These are phyloP conservation scores for Lasiosphaeris hirsuta DNA, from an alignment of 495 filamentous ascomycete species.

Conservation along the genomic window DNA sequence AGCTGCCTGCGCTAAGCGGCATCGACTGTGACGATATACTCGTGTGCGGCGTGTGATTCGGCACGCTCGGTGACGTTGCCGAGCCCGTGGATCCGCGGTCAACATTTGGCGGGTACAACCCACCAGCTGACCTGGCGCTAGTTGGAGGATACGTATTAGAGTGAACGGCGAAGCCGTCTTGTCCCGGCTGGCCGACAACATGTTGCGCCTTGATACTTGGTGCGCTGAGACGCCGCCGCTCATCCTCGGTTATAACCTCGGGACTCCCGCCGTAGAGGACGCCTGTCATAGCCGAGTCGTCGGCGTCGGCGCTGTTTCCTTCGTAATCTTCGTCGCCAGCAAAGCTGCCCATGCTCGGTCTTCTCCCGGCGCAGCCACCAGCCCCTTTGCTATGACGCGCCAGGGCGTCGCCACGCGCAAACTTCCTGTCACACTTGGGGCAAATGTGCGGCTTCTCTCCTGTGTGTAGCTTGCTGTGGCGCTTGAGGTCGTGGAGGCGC, in stretches of 20 bases:
- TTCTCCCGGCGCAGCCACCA: constrained; percentile 87
- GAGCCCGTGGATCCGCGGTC: constrained; percentile 50
- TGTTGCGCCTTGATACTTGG: constrained; percentile 73
- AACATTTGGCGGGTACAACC: constrained; percentile 60
- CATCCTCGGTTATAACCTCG: constrained; percentile 45
- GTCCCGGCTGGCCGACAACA: constrained; percentile 47
- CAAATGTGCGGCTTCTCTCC: constrained; percentile 95
- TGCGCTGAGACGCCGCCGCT: constrained; percentile 55
- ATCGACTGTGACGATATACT: constrained; percentile 49
- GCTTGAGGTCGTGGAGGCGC: constrained; percentile 90
- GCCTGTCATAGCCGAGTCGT: constrained; percentile 75
- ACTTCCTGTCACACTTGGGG: constrained; percentile 86
- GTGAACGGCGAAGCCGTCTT: constrained; percentile 42
- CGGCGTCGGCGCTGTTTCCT: constrained; percentile 52
- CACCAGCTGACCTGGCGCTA: constrained; percentile 44
- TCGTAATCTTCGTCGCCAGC: constrained; percentile 73
- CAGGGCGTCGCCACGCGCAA: constrained; percentile 91
- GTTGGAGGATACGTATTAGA: constrained; percentile 77
- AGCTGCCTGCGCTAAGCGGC: constrained; percentile 44
- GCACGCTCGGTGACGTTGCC: constrained; percentile 47
- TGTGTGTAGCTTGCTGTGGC: constrained; percentile 93
- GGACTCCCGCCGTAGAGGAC: constrained; percentile 65
- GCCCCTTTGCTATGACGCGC: constrained; percentile 95
- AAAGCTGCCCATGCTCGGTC: constrained; percentile 84
- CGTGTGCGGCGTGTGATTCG: constrained; percentile 45